Evolutionary conservation across 257 asterid genomes (phyloP), one percentile per base, ranked within the genome.

Genomic region (Penstemon newberryi): DNA sequence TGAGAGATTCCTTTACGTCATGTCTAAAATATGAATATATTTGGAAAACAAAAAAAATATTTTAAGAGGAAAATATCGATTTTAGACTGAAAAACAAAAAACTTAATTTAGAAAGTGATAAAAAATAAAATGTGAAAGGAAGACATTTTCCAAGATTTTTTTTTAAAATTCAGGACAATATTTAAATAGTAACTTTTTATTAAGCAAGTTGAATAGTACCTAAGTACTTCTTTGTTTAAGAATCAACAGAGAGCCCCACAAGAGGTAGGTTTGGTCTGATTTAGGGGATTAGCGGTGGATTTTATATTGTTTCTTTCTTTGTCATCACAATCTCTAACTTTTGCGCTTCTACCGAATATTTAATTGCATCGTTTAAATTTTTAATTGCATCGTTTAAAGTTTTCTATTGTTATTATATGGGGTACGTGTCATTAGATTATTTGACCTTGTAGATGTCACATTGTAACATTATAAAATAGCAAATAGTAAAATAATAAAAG

Each of bases 181-280:
- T 25, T 25, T 25, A 25, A 25, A 25, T 25, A 25, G 33, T 25
- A 10, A 2, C 0, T 12, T 49, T 49, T 3, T 8, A 47, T 13
- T 49, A 49, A 10, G 1, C n/a, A 5, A 3, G n/a, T 61, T 5
- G 4, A 61, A 2, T 11, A 42, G 9, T 43, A 42, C 43, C 18
- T 3, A 41, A 61, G 8, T 36, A 10, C 18, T 61, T 4, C 9
- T 19, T 62, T 33, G 45, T 49, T 36, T 47, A 49, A 12, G 44
- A 37, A 64, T 64, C 19, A 59, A 37, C 13, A 36, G 45, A 56
- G 19, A 37, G 65, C 44, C 73, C 58, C 73, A 43, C 46, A n/a
- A 68, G 56, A 43, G 54, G 42, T 19, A 3, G 10, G 5, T 55
- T 55, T 45, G 44, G 36, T 67, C 65, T 25, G 25, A 56, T 6